phyloP scores from a whole-genome alignment of 257 asterid genomes.

The Cruciata laevipes region DNA sequence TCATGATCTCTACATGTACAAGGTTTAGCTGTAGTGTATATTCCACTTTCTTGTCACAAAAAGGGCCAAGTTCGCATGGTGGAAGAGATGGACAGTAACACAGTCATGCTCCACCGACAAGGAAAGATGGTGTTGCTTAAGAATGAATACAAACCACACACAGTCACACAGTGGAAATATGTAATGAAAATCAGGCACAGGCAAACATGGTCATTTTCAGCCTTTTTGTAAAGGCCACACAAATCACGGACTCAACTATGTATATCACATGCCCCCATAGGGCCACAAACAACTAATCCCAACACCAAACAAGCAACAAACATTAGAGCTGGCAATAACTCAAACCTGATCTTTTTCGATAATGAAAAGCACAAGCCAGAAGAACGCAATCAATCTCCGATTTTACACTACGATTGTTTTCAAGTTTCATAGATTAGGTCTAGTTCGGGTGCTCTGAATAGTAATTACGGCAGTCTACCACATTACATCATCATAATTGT shows the following conservation, averaged over 20 bases:
- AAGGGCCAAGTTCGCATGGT: background rate
- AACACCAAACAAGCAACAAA: background rate
- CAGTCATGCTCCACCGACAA: slow-evolving; percentile 3
- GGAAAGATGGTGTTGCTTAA: background rate
- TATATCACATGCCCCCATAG: slow-evolving; percentile 15
- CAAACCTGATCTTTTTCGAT: background rate
- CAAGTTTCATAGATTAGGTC: background rate
- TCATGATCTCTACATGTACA: background rate
- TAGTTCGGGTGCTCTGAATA: background rate
- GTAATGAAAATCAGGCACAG: background rate
- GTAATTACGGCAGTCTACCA: background rate
- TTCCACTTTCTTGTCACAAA: background rate
- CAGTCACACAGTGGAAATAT: background rate
- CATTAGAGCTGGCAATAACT: background rate
- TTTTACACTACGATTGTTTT: background rate
- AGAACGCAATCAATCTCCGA: background rate
- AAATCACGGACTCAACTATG: slow-evolving; percentile 2
- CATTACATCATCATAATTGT: background rate
- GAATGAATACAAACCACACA: slow-evolving; percentile 4
- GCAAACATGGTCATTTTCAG: background rate
- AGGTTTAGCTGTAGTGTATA: background rate
- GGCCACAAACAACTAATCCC: slow-evolving; percentile 9
- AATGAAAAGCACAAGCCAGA: no score
- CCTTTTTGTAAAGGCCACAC: background rate
- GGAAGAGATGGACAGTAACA: background rate